A percentile compares a stretch with the other conserved stretches of the same genome.
Conservation (phyloP, 495 filamentous ascomycete genomes). For the Hyphodiscus hymeniophilus region DNA sequence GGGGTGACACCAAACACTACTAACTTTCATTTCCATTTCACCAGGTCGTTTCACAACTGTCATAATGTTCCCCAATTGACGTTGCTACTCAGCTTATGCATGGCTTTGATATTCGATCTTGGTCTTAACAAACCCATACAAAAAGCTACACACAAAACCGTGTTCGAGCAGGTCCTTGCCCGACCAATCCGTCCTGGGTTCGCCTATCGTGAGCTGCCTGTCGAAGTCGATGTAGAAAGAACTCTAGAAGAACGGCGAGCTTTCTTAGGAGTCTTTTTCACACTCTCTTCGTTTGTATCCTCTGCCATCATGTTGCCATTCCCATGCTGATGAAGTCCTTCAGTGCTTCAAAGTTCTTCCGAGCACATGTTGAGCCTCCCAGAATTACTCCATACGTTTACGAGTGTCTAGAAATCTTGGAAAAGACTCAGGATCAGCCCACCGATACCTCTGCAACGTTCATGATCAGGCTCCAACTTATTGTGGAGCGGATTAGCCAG, state of each 20-base stretch:
- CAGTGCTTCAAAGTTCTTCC: background rate
- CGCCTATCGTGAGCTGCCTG: background rate
- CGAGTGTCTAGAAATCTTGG: conserved; percentile 22
- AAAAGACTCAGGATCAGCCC: conserved; percentile 18
- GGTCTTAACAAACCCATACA: background rate
- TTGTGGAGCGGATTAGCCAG: conserved; percentile 5
- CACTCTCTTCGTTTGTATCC: conserved; percentile 1
- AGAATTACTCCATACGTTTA: conserved; percentile 33
- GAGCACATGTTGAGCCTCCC: conserved; percentile 18
- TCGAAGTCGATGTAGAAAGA: too few species aligned
- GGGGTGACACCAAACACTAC: background rate
- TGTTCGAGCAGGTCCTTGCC: background rate
- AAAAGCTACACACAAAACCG: background rate
- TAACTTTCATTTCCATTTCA: background rate
- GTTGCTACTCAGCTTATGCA: background rate
- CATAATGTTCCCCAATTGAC: background rate
- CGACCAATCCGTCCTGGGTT: background rate
- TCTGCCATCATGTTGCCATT: background rate
- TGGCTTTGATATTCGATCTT: conserved; percentile 8
- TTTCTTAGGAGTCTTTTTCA: conserved; percentile 4
- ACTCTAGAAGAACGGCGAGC: conserved; percentile 10
- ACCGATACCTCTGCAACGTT: background rate
- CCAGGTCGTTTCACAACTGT: background rate
- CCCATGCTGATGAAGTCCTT: background rate
- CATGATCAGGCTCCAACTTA: conserved; percentile 4